These are phyloP conservation scores for Globisporangium sylvaticum DNA, from an alignment of 352 stramenopile species.

Conservation along the genomic window DNA sequence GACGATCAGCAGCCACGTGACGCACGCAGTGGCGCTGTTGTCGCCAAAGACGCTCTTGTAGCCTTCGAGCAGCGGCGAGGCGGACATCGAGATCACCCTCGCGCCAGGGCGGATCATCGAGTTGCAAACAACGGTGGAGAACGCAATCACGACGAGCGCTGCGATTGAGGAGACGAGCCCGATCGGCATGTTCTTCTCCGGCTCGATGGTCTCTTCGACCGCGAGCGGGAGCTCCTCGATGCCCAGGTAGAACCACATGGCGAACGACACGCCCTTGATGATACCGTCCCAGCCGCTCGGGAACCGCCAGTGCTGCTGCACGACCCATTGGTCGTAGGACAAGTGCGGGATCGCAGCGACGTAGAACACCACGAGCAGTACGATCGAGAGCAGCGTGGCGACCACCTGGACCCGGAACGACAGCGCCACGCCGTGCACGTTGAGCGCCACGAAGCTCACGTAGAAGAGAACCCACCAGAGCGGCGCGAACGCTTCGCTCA, in stretches of 20 bases:
- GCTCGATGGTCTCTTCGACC: constrained; percentile 63
- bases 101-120: constrained; percentile 54
- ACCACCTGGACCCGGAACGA: constrained; percentile 62
- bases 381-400: constrained; percentile 46
- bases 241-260: constrained; percentile 69
- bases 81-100: constrained; percentile 31
- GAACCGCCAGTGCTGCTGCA: constrained; percentile 40
- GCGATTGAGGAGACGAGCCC: constrained; percentile 55
- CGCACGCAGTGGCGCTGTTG: constrained; percentile 54
- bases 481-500: constrained; percentile 32
- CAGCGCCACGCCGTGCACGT: constrained; percentile 54
- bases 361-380: constrained; percentile 63
- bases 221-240: constrained; percentile 66
- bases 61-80: constrained; percentile 48
- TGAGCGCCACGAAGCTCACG: constrained; percentile 53
- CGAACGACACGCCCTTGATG: constrained; percentile 54
- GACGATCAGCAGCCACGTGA: constrained; percentile 68
- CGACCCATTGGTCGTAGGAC: constrained; percentile 54
- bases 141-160: constrained; percentile 45
- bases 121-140: constrained; percentile 63
- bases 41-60: constrained; percentile 71
- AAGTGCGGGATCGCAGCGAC: constrained; percentile 47
- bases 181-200: constrained; percentile 51
- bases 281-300: constrained; percentile 35
- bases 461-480: constrained; percentile 66